Evolutionary conservation across 495 filamentous ascomycete genomes (phyloP).

Genomic region (Penicillium atrosanguineum): DNA sequence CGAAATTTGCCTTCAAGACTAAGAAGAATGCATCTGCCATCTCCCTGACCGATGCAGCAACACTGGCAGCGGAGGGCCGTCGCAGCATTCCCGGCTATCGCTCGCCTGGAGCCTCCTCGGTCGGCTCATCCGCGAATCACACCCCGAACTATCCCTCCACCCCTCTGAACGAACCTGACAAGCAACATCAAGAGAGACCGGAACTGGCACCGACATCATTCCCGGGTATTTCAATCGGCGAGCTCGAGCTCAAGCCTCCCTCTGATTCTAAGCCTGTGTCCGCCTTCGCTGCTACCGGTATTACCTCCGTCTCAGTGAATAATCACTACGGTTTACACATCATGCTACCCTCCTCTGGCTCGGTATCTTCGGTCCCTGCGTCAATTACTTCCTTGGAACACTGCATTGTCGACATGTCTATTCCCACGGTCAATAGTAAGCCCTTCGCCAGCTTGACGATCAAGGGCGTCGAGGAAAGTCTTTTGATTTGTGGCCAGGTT

Average conservation of each 20-base stretch:
- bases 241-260: conserved; percentile 13
- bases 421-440: conserved; percentile 56
- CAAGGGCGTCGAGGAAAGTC: conserved; percentile 62
- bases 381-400: conserved; percentile 67
- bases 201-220: conserved; percentile 41
- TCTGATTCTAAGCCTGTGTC: conserved; percentile 17
- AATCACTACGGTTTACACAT: conserved; percentile 60
- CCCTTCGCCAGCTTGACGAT: conserved; percentile 74
- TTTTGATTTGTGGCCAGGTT: conserved; percentile 76
- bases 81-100: conserved; percentile 41
- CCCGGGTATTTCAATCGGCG: conserved; percentile 19
- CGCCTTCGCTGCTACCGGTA: conserved; percentile 25
- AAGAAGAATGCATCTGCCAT: conserved; percentile 57
- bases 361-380: conserved; percentile 64
- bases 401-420: conserved; percentile 78
- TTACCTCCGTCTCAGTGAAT: conserved; percentile 61
- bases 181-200: conserved; percentile 30
- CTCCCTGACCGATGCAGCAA: conserved; percentile 55
- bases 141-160: conserved; percentile 54
- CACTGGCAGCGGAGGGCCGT: conserved; percentile 48
- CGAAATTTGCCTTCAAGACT: conserved; percentile 73
- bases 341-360: conserved; percentile 66
- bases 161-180: conserved; percentile 47
- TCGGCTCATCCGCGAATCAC: conserved; percentile 47
- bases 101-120: conserved; percentile 43